These are phyloP conservation scores for Austroboletus novae-zelandiae DNA, from an alignment of 1,284 basidiomycete species.

Conservation along the genomic window DNA sequence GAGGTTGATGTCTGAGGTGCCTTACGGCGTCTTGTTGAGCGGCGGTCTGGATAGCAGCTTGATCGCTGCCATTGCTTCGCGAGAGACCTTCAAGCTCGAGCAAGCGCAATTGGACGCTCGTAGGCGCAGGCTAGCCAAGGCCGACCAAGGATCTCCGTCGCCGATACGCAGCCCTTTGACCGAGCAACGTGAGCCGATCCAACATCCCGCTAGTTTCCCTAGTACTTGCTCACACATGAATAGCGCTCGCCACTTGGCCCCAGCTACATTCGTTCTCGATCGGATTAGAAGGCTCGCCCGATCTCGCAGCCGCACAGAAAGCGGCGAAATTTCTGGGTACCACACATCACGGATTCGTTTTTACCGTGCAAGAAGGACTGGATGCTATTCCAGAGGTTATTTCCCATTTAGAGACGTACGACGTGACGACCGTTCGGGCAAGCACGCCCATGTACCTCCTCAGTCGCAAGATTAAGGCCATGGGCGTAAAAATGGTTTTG, in stretches of 20 bases:
- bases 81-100: slow-evolving; percentile 93
- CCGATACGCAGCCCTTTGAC: slow-evolving; percentile 45
- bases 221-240: neutral
- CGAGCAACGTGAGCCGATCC: slow-evolving; percentile 49
- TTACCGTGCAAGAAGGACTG: slow-evolving; percentile 97
- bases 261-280: slow-evolving; percentile 98
- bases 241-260: slow-evolving; percentile 87
- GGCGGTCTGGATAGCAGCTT: slow-evolving; percentile 96
- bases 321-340: slow-evolving; percentile 95
- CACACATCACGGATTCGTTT: slow-evolving; percentile 96
- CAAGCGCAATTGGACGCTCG: slow-evolving; percentile 74
- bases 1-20: slow-evolving; percentile 98
- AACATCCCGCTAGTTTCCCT: neutral
- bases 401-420: slow-evolving; percentile 98
- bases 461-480: slow-evolving; percentile 98
- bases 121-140: slow-evolving; percentile 55
- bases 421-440: slow-evolving; percentile 98
- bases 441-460: slow-evolving; percentile 98
- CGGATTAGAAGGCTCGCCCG: slow-evolving; percentile 93
- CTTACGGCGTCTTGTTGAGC: slow-evolving; percentile 94
- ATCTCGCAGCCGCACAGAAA: slow-evolving; percentile 91
- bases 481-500: slow-evolving; percentile 99
- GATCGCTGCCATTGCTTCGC: slow-evolving; percentile 94
- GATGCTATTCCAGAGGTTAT: slow-evolving; percentile 99
- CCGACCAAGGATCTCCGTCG: slow-evolving; percentile 55